Conservation (phyloP, 2,329 filamentous ascomycete genomes). For the Aspergillus phoenicis region DNA sequence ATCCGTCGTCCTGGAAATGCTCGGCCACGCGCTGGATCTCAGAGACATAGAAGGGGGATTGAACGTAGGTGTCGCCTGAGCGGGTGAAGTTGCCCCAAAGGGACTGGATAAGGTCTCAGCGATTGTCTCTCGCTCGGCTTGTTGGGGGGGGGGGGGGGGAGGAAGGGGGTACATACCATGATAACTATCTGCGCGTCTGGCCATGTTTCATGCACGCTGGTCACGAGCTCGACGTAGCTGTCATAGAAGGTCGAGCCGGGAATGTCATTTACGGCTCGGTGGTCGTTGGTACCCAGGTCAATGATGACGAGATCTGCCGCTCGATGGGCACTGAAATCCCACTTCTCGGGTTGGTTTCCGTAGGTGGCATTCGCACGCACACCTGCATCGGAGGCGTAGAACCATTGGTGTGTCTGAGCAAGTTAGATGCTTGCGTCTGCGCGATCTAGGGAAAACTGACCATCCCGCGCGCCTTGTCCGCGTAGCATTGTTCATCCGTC, state of each 20-base stretch:
- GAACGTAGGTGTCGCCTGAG: conserved; percentile 54
- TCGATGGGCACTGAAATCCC: conserved; percentile 29
- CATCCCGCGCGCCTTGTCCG: conserved; percentile 54
- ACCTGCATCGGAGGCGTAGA: conserved; percentile 58
- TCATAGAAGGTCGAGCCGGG: conserved; percentile 40
- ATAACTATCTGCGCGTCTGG: conserved; percentile 48
- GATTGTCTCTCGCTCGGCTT: background rate
- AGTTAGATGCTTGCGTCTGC: conserved; percentile 6
- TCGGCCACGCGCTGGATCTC: conserved; percentile 56
- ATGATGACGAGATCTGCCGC: conserved; percentile 48
- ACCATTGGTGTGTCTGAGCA: conserved; percentile 56
- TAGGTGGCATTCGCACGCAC: conserved; percentile 50
- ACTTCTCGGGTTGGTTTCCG: conserved; percentile 35
- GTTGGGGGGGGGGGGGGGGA: accelerated
- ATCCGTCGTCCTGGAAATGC: conserved; percentile 55
- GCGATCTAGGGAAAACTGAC: conserved; percentile 16
- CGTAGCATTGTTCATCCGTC: conserved; percentile 59
- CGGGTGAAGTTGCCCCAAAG: conserved; percentile 59
- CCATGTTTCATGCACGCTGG: conserved; percentile 45
- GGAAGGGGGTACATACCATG: conserved; percentile 29
- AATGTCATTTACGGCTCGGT: conserved; percentile 47
- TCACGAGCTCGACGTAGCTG: conserved; percentile 47
- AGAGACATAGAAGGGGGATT: conserved; percentile 51
- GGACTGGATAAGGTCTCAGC: conserved; percentile 38
- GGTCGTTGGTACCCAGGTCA: conserved; percentile 52